Conservation (phyloP, 2,329 filamentous ascomycete species). For the Biscogniauxia marginata region DNA sequence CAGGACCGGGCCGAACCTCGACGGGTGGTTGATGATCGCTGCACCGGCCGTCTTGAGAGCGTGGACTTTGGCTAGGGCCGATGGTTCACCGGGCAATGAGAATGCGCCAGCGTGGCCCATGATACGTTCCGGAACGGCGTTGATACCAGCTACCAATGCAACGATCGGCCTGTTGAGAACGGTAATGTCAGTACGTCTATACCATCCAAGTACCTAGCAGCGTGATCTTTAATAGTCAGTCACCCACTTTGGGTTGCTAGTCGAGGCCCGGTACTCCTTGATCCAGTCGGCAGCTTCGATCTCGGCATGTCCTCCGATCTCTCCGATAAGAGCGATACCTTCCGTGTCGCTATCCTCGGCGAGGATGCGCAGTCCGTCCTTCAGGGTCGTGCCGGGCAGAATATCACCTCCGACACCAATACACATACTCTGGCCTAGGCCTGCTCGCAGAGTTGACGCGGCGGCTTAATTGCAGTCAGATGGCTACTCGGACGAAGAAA, state of each 20-base stretch:
- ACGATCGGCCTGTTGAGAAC: slow-evolving; percentile 60
- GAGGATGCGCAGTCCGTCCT: slow-evolving; percentile 67
- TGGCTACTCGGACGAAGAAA: slow-evolving; percentile 1
- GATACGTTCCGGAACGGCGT: slow-evolving; percentile 61
- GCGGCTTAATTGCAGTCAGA: slow-evolving; percentile 48
- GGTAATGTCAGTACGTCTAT: slow-evolving; percentile 1
- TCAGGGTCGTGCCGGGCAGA: slow-evolving; percentile 70
- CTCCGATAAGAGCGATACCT: slow-evolving; percentile 70
- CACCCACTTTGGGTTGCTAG: slow-evolving; percentile 60
- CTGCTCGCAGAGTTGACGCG: slow-evolving; percentile 66
- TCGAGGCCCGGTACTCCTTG: slow-evolving; percentile 58
- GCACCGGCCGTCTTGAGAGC: slow-evolving; percentile 66
- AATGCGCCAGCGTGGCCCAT: slow-evolving; percentile 83
- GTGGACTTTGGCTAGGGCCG: slow-evolving; percentile 63
- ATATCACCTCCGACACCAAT: slow-evolving; percentile 75
- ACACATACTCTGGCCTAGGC: slow-evolving; percentile 69
- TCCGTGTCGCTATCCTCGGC: slow-evolving; percentile 66
- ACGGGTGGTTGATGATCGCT: slow-evolving; percentile 71
- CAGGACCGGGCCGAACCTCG: slow-evolving; percentile 69
- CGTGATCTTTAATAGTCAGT: too few relatives aligned
- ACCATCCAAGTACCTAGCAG: neutral
- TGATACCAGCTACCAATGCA: slow-evolving; percentile 66
- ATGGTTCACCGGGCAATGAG: slow-evolving; percentile 63
- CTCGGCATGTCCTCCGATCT: slow-evolving; percentile 69
- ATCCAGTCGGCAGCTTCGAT: slow-evolving; percentile 75